Evolutionary conservation across 352 stramenopile species (phyloP), one percentile per base, ranked within the genome.

Genomic region (Pythium myriotylum): DNA sequence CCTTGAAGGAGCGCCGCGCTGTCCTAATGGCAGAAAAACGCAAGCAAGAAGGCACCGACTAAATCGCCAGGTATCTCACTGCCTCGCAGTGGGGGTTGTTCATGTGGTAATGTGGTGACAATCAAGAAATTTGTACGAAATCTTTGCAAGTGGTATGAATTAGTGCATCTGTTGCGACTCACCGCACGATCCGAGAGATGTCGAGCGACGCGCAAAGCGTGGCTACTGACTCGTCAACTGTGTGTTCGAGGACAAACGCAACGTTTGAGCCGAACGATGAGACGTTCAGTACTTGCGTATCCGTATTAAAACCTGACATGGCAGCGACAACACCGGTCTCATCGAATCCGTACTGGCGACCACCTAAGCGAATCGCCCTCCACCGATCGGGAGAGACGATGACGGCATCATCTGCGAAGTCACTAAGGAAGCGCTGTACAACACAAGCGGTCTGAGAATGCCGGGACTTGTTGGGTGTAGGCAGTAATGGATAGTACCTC

Each of bases 211-310:
- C 67, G 47, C 84, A 91, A 5, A 95, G 57, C 23, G 72, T 88
- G 32, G 76, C 76, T 49, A 95, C 71, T 1, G 82, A 86, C 43
- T 86, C 77, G 46, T 91, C 80, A 24, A 95, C 68, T 57, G 83
- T 79, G 53, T 90, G 71, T n/a, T 93, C 84, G 12, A 95, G 68
- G 42, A 95, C 86, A 37, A 95, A 88, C 42, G 82, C 76, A 14
- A 93, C 79, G 62, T 95, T 95, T 24, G 84, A 92, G 35, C 77
- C 82, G 50, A 91, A 95, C 42, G 80, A 92, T n/a, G 78, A 89
- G 49, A 95, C 81, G 54, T 95, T 95, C 39, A 95, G 82, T 49
- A 95, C 83, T 58, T 94, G 86, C 2, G 78, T 84, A 22, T 95
- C 76, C 7, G 86, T 88, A 53, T 73, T 78, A 58, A 89, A 92